Evolutionary conservation across 345 rosid genomes (phyloP), one percentile per base, ranked within the genome.

Genomic region (Cardiospermum halicacabum): DNA sequence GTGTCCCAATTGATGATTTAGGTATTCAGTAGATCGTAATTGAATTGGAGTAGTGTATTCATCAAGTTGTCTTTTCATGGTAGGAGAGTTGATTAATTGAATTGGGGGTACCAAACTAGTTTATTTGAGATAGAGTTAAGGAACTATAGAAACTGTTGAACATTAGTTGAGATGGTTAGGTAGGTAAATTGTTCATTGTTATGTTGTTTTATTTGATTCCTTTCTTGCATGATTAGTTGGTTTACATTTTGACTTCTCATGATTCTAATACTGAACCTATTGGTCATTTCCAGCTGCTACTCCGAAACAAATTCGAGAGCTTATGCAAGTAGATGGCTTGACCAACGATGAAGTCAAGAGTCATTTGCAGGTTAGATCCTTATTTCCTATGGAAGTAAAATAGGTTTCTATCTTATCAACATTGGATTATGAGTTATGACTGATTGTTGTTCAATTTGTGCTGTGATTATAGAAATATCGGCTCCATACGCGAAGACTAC

Each of bases 331-430:
- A 36, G 88, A 89, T 75, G 96, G 97, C 60, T 78, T 95, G 75
- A 95, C 96, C 27, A 95, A 95, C 42, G 97, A 91, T 74, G 99
- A 95, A 85, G 97, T 95, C 18, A 95, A 95, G 81, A 91, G 99
- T 66, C 99, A 95, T 84, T 74, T 91, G 80, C 99, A 95, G 79
- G 99, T 89, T 56, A 68, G 71, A 75, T 67, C 37, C 31, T 47
- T 28, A 30, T 30, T 40, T 53, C 39, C 27, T 8, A 21, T 43
- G 15, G 53, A 39, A 65, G 47, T 53, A 56, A 68, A 62, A n/a
- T n/a, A n/a, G n/a, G n/a, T n/a, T n/a, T n/a, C n/a, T n/a, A n/a
- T n/a, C n/a, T n/a, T n/a, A n/a, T n/a, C n/a, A n/a, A n/a, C n/a
- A n/a, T n/a, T n/a, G n/a, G n/a, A n/a, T n/a, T n/a, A n/a, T n/a